Evolutionary conservation across 768 basidiomycete species (phyloP).

Genomic region (Panaeolus papilionaceus): DNA sequence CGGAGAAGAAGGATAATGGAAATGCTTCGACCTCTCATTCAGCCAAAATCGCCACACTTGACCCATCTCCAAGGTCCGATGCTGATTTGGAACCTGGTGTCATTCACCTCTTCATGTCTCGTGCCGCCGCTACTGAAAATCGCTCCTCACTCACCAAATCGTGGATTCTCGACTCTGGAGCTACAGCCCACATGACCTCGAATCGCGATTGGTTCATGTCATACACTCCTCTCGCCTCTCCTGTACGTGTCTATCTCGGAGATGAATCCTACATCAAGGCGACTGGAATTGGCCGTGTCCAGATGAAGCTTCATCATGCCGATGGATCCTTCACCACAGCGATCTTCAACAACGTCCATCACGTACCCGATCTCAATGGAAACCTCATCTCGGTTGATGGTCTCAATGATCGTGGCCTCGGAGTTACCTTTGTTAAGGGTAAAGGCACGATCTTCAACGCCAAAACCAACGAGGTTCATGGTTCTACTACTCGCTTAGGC

Average conservation of each 20-base stretch:
- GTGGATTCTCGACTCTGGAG: slow-evolving; percentile 26
- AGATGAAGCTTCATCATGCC: slow-evolving; percentile 1
- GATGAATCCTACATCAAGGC: slow-evolving; percentile 25
- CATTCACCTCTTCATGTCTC: slow-evolving; percentile 16
- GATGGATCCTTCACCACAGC: neutral
- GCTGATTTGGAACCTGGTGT: neutral
- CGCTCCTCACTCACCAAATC: neutral
- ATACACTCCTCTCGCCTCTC: slow-evolving; percentile 15
- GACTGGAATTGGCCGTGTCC: slow-evolving; percentile 18
- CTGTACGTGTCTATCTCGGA: slow-evolving; percentile 24
- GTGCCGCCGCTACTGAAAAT: neutral
- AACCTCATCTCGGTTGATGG: slow-evolving; percentile 15
- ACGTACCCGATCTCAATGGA: slow-evolving; percentile 16
- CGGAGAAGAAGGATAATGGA: slow-evolving; percentile 11
- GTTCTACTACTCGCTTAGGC: neutral
- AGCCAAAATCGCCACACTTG: slow-evolving; percentile 18
- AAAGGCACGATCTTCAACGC: neutral
- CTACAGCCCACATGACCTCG: slow-evolving; percentile 23
- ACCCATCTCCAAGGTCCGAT: neutral
- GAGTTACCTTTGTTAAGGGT: neutral
- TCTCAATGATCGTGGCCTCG: slow-evolving; percentile 15
- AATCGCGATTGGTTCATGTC: slow-evolving; percentile 23
- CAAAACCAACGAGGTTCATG: neutral
- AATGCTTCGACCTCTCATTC: slow-evolving; percentile 8
- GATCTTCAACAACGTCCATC: slow-evolving; percentile 12